Conservation (phyloP, 306 rosid species). For the Malus fusca region DNA sequence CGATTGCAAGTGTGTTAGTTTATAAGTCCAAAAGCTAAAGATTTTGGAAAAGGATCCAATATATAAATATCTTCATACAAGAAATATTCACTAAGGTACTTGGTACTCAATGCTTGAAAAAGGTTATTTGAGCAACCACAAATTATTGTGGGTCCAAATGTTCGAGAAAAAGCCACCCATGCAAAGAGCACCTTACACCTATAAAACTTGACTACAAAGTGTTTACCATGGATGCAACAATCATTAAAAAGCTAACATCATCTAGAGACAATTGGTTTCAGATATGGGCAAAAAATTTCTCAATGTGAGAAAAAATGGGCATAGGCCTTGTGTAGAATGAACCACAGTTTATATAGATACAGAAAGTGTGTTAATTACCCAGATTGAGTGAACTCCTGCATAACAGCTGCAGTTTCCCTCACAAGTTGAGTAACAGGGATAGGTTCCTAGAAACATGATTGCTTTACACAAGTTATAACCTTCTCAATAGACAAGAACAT, state of each 20-base stretch:
- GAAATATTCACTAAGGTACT: not conserved
- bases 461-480: not conserved
- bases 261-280: not conserved
- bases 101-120: not conserved
- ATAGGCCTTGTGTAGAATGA: not conserved
- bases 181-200: not conserved
- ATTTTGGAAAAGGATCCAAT: not conserved
- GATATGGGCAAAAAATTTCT: not conserved
- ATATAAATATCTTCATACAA: not conserved
- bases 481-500: not conserved
- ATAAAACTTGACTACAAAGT: not conserved
- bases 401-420: constrained; percentile 92
- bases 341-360: not conserved
- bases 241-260: not conserved
- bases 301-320: not conserved
- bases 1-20: not conserved
- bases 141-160: not conserved
- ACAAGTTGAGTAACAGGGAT: constrained; percentile 97
- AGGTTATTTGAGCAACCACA: not conserved
- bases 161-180: not conserved
- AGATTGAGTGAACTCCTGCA: constrained; percentile 98
- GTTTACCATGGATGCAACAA: not conserved
- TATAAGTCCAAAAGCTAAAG: not conserved
- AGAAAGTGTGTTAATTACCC: constrained; percentile 48
- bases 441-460: constrained; percentile 53